Evolutionary conservation across 2,329 filamentous ascomycete species (phyloP).

Genomic region (Pyrenophora tritici-repentis): DNA sequence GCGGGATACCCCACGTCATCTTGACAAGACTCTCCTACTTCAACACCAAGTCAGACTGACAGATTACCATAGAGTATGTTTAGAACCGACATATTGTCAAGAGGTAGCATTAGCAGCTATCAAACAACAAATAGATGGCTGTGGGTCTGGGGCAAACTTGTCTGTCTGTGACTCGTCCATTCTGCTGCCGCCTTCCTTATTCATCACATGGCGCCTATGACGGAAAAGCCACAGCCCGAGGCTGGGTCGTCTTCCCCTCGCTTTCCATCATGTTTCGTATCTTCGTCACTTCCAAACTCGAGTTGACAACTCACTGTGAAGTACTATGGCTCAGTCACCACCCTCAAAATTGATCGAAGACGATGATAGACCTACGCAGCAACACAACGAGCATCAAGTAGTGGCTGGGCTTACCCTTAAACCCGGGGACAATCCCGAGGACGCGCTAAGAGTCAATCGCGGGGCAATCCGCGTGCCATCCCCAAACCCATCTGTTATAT

Average conservation of each 20-base stretch:
- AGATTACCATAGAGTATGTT: too few species aligned
- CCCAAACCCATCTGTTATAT: conserved; percentile 40
- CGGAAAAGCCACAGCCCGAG: conserved; percentile 4
- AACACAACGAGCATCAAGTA: conserved; percentile 8
- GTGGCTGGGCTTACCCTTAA: conserved; percentile 26
- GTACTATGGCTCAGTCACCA: conserved; percentile 31
- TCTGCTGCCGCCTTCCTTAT: conserved; percentile 29
- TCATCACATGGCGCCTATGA: conserved; percentile 26
- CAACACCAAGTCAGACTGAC: not conserved
- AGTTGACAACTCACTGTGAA: conserved; percentile 19
- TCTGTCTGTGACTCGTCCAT: conserved; percentile 31
- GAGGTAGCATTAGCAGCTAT: not conserved
- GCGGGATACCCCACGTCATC: conserved; percentile 1
- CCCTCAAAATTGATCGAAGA: conserved; percentile 24
- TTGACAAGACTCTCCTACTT: not conserved
- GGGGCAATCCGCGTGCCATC: conserved; percentile 42
- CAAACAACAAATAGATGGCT: conserved; percentile 3
- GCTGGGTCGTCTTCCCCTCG: conserved; percentile 5
- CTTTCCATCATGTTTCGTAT: conserved; percentile 16
- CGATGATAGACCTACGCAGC: conserved; percentile 25
- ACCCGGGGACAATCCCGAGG: conserved; percentile 37
- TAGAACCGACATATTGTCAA: not conserved
- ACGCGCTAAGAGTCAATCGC: conserved; percentile 27
- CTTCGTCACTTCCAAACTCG: conserved; percentile 14
- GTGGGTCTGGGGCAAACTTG: conserved; percentile 9